Conservation (phyloP, 345 rosid genomes). For the Camelina neglecta region DNA sequence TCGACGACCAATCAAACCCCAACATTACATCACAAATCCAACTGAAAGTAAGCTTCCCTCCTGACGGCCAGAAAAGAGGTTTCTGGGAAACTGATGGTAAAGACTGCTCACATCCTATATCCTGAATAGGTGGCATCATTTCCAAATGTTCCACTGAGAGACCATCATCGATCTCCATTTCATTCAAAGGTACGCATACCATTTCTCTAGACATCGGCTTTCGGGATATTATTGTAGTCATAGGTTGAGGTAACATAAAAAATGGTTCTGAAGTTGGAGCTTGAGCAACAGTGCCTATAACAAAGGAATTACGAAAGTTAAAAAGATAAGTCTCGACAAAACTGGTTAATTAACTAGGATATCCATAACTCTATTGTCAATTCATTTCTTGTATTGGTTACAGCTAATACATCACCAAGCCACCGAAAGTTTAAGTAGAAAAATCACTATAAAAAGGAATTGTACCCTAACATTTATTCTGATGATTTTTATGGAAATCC, state of each 20-base stretch:
- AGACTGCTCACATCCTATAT: slow-evolving; percentile 38
- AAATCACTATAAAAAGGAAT: slow-evolving; percentile 2
- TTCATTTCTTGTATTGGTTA: slow-evolving; percentile 19
- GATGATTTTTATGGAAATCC: not conserved
- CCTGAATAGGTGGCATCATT: slow-evolving; percentile 35
- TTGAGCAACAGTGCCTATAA: slow-evolving; percentile 42
- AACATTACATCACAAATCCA: slow-evolving; percentile 52
- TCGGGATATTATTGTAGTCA: slow-evolving; percentile 28
- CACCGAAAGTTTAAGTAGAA: slow-evolving; percentile 25
- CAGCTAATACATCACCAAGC: slow-evolving; percentile 27
- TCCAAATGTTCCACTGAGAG: slow-evolving; percentile 36
- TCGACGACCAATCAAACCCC: slow-evolving; percentile 49
- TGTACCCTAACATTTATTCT: not conserved
- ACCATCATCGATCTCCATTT: slow-evolving; percentile 30
- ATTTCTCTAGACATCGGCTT: slow-evolving; percentile 35
- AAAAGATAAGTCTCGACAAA: slow-evolving; percentile 15
- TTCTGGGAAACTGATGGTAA: slow-evolving; percentile 40
- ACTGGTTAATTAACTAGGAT: not conserved
- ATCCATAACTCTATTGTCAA: slow-evolving; percentile 11
- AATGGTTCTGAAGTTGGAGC: slow-evolving; percentile 40
- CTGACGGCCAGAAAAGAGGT: slow-evolving; percentile 47
- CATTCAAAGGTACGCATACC: slow-evolving; percentile 27
- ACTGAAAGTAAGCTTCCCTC: slow-evolving; percentile 49
- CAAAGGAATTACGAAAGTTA: slow-evolving; percentile 4
- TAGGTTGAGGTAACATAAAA: slow-evolving; percentile 40